Evolutionary conservation across 495 filamentous ascomycete species (phyloP).

Genomic region (Hypoxylon fuscum): DNA sequence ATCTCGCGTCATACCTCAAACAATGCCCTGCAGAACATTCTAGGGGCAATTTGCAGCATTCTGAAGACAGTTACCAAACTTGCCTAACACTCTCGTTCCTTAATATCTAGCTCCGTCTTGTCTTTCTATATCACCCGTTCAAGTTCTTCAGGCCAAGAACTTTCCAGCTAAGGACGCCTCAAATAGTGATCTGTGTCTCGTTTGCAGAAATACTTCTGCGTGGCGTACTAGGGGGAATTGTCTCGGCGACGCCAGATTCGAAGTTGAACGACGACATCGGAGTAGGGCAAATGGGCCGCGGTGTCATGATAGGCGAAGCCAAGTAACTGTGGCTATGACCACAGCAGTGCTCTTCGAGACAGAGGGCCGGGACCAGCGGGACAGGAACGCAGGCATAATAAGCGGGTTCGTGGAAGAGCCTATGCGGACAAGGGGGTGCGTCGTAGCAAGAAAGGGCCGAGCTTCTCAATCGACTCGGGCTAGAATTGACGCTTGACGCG

Average conservation of each 20-base stretch:
- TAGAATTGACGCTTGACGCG: constrained; percentile 25
- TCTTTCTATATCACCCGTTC: background rate
- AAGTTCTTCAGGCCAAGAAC: no score
- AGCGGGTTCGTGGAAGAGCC: constrained; percentile 17
- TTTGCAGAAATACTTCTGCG: constrained; percentile 30
- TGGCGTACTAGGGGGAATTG: constrained; percentile 8
- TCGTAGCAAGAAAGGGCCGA: constrained; percentile 6
- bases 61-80: background rate
- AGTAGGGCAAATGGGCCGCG: constrained; percentile 4
- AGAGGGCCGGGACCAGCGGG: constrained; percentile 26
- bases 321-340: constrained; percentile 22
- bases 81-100: background rate
- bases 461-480: constrained; percentile 27
- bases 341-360: constrained; percentile 25
- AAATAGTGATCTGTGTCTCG: constrained; percentile 8
- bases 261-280: constrained; percentile 1
- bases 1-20: background rate
- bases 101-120: background rate
- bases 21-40: constrained; percentile 12
- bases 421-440: constrained; percentile 2
- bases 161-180: no score
- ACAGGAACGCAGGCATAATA: constrained; percentile 32
- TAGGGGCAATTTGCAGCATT: constrained; percentile 3
- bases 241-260: constrained; percentile 21
- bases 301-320: constrained; percentile 19